Conservation (phyloP, 2,329 filamentous ascomycete genomes). For the Neonectria coccinea region DNA sequence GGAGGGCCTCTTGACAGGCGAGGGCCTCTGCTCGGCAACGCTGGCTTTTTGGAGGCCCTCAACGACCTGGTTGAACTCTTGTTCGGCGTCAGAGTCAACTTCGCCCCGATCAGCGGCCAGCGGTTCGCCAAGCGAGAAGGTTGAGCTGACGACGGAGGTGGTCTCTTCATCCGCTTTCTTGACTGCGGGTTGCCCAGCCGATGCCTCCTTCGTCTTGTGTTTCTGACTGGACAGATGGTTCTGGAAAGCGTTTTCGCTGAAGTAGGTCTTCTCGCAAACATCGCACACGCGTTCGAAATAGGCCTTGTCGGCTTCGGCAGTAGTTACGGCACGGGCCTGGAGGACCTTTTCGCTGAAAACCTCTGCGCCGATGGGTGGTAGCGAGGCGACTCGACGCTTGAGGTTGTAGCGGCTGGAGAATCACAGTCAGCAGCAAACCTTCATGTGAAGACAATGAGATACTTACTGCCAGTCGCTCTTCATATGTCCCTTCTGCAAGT, state of each 20-base stretch:
- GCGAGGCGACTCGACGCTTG: conserved; percentile 89
- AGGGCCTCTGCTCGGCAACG: conserved; percentile 64
- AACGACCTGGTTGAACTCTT: conserved; percentile 82
- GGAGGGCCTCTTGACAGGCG: conserved; percentile 66
- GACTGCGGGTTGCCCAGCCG: conserved; percentile 49
- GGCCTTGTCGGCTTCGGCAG: conserved; percentile 86
- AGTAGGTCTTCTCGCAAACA: conserved; percentile 91
- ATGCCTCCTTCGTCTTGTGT: conserved; percentile 74
- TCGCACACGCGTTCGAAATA: conserved; percentile 87
- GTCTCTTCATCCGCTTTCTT: conserved; percentile 72
- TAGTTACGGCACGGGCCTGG: conserved; percentile 86
- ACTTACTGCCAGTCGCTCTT: conserved; percentile 98
- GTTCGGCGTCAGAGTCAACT: conserved; percentile 76
- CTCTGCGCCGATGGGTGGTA: conserved; percentile 92
- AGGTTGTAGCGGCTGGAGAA: conserved; percentile 85
- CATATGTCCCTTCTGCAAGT: conserved; percentile 95
- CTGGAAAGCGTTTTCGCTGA: conserved; percentile 93
- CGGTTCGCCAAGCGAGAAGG: conserved; percentile 90
- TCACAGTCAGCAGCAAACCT: conserved; percentile 15
- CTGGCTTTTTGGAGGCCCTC: conserved; percentile 81
- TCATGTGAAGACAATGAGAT: too few relatives aligned
- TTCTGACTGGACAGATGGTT: conserved; percentile 94
- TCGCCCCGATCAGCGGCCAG: conserved; percentile 61
- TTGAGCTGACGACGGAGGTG: conserved; percentile 88
- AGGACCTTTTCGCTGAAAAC: conserved; percentile 96